A percentile compares a stretch with the other conserved stretches of the same genome.
Conservation (phyloP, 345 rosid genomes). For the Trapa bicornis region DNA sequence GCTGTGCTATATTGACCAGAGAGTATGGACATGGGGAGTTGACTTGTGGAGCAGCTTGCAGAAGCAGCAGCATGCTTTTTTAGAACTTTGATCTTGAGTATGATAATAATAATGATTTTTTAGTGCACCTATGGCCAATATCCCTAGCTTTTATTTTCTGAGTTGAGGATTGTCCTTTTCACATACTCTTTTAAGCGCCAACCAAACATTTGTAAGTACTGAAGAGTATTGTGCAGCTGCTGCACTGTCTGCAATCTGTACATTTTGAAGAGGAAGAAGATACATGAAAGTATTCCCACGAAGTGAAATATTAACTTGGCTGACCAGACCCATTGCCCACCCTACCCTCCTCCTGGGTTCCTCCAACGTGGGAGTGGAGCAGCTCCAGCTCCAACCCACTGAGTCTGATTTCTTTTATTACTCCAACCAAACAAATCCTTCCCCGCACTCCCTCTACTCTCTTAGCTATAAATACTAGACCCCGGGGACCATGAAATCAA, state of each 20-base stretch:
- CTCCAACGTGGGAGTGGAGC: not conserved
- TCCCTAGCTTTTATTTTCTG: no score
- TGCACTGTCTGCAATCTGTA: no score
- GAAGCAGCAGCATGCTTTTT: no score
- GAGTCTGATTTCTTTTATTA: not conserved
- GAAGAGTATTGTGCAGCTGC: no score
- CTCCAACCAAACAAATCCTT: conserved; percentile 3
- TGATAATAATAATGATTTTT: no score
- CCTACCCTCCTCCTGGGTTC: not conserved
- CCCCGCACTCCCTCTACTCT: not conserved
- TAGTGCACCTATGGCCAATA: no score
- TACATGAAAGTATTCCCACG: not conserved
- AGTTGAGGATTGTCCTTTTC: no score
- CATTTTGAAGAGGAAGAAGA: not conserved
- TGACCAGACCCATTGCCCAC: not conserved
- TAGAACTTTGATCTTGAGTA: no score
- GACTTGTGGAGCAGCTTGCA: no score
- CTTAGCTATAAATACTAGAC: conserved; percentile 1
- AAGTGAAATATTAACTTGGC: not conserved
- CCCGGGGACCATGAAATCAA: not conserved
- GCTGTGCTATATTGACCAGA: conserved; percentile 10
- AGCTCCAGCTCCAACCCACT: not conserved
- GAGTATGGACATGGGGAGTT: not conserved
- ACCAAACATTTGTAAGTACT: no score
- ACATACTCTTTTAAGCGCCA: no score